These are phyloP conservation scores for Tetradesmus lagerheimii DNA, from an alignment of 139 green algal genomes.

Conservation along the genomic window DNA sequence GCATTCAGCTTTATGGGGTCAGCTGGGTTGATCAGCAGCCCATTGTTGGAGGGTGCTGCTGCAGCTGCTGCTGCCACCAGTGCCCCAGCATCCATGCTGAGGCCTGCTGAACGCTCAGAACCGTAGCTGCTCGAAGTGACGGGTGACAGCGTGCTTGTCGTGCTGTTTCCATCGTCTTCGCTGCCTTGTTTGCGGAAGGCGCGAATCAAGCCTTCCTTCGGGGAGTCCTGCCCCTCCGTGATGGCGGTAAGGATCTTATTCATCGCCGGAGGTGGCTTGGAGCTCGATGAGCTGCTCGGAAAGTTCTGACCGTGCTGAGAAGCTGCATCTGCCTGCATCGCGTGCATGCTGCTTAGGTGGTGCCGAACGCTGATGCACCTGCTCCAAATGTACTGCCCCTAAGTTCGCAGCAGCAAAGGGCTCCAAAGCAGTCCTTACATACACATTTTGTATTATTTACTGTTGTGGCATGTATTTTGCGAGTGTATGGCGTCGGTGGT, in stretches of 20 bases:
- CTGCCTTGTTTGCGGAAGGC: constrained; percentile 14
- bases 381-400: constrained; percentile 9
- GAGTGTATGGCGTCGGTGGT: background rate
- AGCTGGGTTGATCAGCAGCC: background rate
- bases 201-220: constrained; percentile 33
- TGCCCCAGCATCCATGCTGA: background rate
- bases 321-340: background rate
- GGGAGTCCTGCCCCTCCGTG: constrained; percentile 25
- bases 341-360: background rate
- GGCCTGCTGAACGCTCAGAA: constrained; percentile 15
- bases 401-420: background rate
- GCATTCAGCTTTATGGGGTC: background rate
- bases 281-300: no score
- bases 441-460: background rate
- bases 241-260: constrained; percentile 32
- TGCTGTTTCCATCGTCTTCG: constrained; percentile 2
- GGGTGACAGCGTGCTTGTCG: constrained; percentile 2
- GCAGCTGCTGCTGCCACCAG: background rate
- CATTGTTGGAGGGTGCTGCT: background rate
- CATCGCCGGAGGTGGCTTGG: background rate
- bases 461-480: background rate
- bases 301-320: background rate
- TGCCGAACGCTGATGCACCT: background rate
- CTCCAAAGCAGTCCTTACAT: no score
- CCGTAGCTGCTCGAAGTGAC: background rate